phyloP scores from a whole-genome alignment of 345 rosid genomes.

The Pseudoturritis turrita region DNA sequence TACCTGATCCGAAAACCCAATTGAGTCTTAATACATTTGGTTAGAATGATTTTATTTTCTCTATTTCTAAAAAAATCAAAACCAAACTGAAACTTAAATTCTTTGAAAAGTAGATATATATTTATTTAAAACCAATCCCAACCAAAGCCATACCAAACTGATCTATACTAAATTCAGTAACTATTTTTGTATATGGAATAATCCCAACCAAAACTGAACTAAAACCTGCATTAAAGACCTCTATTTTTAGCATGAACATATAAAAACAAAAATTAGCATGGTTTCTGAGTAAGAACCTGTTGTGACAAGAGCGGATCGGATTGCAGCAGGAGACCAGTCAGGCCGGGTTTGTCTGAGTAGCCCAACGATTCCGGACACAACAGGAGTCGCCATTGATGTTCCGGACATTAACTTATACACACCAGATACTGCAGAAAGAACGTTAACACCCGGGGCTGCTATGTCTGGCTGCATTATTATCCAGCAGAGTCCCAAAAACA shows the following conservation, averaged over 20 bases:
- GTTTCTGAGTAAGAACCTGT: conserved; percentile 28
- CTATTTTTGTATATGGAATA: not conserved
- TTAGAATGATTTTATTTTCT: not conserved
- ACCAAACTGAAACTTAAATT: not conserved
- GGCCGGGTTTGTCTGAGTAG: conserved; percentile 34
- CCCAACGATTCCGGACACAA: conserved; percentile 40
- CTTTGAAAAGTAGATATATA: too few species aligned
- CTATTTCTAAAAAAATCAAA: not conserved
- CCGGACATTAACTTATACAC: conserved; percentile 28
- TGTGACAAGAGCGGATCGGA: conserved; percentile 48
- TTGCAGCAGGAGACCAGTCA: conserved; percentile 45
- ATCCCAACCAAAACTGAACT: not conserved
- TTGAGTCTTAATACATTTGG: not conserved
- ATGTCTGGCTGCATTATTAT: conserved; percentile 40
- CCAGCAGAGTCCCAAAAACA: not conserved
- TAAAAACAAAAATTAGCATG: too few species aligned
- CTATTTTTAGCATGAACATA: not conserved
- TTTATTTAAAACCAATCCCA: not conserved
- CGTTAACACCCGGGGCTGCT: conserved; percentile 44
- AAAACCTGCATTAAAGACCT: not conserved
- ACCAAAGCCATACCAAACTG: not conserved
- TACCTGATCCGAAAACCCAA: not conserved
- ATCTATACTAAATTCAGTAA: not conserved
- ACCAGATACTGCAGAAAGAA: conserved; percentile 31
- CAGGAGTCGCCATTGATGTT: conserved; percentile 44